Conservation (phyloP, 139 green algal genomes). For the Edaphochlamys debaryana region DNA sequence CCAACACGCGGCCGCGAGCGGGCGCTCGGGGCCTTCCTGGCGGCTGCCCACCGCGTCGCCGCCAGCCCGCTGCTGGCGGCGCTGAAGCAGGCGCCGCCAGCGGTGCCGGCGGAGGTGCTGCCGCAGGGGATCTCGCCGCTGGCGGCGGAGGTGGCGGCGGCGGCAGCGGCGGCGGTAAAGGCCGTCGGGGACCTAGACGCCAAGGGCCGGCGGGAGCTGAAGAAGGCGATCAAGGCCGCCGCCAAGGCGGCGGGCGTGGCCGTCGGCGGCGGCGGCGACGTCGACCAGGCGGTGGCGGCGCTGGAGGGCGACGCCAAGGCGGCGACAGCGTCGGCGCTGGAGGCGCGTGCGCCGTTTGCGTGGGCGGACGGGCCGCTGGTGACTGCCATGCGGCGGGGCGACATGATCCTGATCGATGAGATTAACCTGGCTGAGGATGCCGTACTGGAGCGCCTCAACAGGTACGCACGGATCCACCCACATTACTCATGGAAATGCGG, state of each 20-base stretch:
- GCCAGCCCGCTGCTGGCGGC: constrained; percentile 37
- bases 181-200: constrained; percentile 7
- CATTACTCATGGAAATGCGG: no score
- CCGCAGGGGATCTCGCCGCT: constrained; percentile 24
- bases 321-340: constrained; percentile 52
- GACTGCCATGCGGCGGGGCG: constrained; percentile 90
- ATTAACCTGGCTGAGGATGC: constrained; percentile 98
- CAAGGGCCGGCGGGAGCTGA: background rate
- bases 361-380: constrained; percentile 97
- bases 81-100: constrained; percentile 9
- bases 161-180: constrained; percentile 15
- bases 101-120: constrained; percentile 36
- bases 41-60: constrained; percentile 14
- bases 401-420: constrained; percentile 97
- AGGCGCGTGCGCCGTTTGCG: constrained; percentile 80
- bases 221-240: constrained; percentile 17
- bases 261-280: background rate
- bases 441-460: constrained; percentile 98
- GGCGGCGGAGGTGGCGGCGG: constrained; percentile 15
- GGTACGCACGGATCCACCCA: constrained; percentile 64
- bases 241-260: constrained; percentile 22
- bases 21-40: constrained; percentile 37
- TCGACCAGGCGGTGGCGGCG: constrained; percentile 33
- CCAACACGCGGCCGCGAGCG: constrained; percentile 63
- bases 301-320: constrained; percentile 44